Conservation (phyloP, 768 basidiomycete genomes). For the Gelatoporia subvermispora region DNA sequence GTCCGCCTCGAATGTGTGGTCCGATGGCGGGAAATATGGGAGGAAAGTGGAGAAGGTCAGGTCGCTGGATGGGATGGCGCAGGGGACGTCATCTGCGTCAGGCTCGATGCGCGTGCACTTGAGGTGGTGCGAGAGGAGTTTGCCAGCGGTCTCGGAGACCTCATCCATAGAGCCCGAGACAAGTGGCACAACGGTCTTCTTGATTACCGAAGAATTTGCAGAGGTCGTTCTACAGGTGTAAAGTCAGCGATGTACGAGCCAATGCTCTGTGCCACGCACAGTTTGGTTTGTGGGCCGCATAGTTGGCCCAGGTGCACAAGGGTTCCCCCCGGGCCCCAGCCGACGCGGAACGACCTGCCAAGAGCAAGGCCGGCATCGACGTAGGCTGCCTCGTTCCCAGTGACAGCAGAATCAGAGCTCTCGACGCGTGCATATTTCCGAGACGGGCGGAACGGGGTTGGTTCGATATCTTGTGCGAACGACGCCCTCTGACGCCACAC, state of each 20-base stretch:
- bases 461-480: constrained; percentile 70
- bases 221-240: constrained; percentile 38
- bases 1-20: constrained; percentile 68
- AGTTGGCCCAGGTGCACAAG: constrained; percentile 75
- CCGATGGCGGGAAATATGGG: constrained; percentile 62
- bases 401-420: constrained; percentile 57
- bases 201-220: constrained; percentile 61
- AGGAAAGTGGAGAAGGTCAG: constrained; percentile 80
- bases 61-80: constrained; percentile 54
- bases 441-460: constrained; percentile 64
- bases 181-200: constrained; percentile 43
- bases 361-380: constrained; percentile 82
- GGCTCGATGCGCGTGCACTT: constrained; percentile 63
- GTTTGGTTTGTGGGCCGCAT: constrained; percentile 48
- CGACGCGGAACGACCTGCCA: constrained; percentile 83
- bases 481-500: constrained; percentile 56
- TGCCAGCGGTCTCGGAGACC: constrained; percentile 40
- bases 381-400: constrained; percentile 57
- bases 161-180: constrained; percentile 29
- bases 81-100: constrained; percentile 68
- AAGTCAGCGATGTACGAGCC: constrained; percentile 3
- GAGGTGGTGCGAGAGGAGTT: constrained; percentile 74
- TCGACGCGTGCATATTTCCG: constrained; percentile 78
- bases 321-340: constrained; percentile 82
- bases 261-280: constrained; percentile 41